Evolutionary conservation across 352 stramenopile genomes (phyloP), one percentile per base, ranked within the genome.

Genomic region (Plasmopara halstedii): DNA sequence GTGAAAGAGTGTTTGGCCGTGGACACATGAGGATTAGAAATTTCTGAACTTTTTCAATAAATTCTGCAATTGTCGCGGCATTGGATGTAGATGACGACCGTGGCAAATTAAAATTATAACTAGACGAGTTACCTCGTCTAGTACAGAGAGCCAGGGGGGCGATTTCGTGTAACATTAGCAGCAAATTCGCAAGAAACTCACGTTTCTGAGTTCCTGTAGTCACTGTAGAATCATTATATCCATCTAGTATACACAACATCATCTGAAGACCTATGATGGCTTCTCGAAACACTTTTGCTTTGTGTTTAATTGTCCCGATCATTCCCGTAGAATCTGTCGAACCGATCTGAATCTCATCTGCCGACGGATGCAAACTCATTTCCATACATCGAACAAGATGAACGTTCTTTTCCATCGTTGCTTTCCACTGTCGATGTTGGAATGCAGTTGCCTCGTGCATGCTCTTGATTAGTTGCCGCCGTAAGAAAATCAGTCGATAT

Each of bases 391-490:
- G 45, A 0, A 31, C 32, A 20, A 60, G 51, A 11, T 18, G 21
- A 22, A 60, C 2, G 42, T 44, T 65, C 29, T 40, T 23, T 27
- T 69, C 23, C 4, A 60, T 15, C 3, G 51, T 40, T 10, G 57
- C 35, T 21, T 58, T 57, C 29, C 65, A 54, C n/a, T 80, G 67
- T 27, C 74, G 65, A 27, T 81, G 71, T 25, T 80, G 68, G 10
- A 53, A 27, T 0, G 53, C 48, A 5, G 82, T 58, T 0, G 73
- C 73, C 4, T 80, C 72, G 33, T 82, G 67, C 27, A 90, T 67
- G 20, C 62, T 76, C 0, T 66, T 60, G 26, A 91, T 53, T 37
- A 91, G 76, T 22, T 81, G 62, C 0, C 64, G 56, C 1, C 71
- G 58, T 20, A 88, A 53, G 18, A 60, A 57, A 3, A 88, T 61